Evolutionary conservation across 805 yeast genomes (phyloP).

Genomic region (Pichia californica): DNA sequence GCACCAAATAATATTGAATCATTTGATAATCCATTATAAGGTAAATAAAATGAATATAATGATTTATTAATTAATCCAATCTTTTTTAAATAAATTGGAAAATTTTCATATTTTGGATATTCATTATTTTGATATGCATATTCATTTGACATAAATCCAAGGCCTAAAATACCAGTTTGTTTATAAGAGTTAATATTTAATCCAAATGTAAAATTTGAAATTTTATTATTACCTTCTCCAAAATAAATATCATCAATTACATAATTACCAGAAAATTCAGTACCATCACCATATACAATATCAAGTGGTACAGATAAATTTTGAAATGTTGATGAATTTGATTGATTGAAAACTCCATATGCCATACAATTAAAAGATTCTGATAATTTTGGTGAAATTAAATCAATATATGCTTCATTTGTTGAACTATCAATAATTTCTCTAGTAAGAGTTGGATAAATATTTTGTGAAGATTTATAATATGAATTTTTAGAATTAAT

Average conservation of each 20-base stretch:
- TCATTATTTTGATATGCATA: slow-evolving; percentile 35
- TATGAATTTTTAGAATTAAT: too few relatives aligned
- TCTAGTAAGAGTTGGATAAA: not conserved
- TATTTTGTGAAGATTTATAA: too few relatives aligned
- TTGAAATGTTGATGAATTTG: slow-evolving; percentile 29
- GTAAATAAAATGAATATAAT: slow-evolving; percentile 43
- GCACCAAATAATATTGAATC: slow-evolving; percentile 56
- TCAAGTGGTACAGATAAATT: slow-evolving; percentile 29
- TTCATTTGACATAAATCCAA: slow-evolving; percentile 64
- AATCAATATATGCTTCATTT: not conserved
- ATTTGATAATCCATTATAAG: slow-evolving; percentile 37
- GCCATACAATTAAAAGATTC: slow-evolving; percentile 26
- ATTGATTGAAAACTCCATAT: slow-evolving; percentile 37
- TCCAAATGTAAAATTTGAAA: slow-evolving; percentile 55
- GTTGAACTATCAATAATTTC: not conserved
- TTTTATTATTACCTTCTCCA: slow-evolving; percentile 40
- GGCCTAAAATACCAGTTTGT: slow-evolving; percentile 59
- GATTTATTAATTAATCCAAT: slow-evolving; percentile 47
- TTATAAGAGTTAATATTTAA: slow-evolving; percentile 54
- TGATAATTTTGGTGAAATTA: not conserved
- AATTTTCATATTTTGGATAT: slow-evolving; percentile 40
- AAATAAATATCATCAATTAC: slow-evolving; percentile 52
- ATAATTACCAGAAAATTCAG: slow-evolving; percentile 37
- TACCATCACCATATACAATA: slow-evolving; percentile 38
- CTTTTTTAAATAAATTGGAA: slow-evolving; percentile 51